A percentile compares a stretch with the other conserved stretches of the same genome.
Conservation (phyloP, 495 filamentous ascomycete genomes). For the Thozetella sp. region DNA sequence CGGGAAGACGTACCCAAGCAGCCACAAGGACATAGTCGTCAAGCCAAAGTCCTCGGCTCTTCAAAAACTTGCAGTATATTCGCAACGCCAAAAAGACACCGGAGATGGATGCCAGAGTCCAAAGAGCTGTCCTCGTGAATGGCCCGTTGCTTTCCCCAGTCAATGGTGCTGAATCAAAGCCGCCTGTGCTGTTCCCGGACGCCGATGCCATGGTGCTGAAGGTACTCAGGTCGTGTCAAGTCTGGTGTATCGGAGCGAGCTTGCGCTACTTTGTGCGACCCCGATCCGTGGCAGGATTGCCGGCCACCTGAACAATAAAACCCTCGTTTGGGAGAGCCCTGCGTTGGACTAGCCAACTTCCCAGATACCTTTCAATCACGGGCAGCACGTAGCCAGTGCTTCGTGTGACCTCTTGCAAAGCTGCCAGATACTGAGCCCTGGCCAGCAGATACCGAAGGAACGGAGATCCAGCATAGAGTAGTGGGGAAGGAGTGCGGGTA, state of each 20-base stretch:
- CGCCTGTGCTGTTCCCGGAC: background rate
- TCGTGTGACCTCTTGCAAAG: no score
- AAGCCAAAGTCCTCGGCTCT: constrained; percentile 25
- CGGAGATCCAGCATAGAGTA: background rate
- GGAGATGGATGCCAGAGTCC: constrained; percentile 17
- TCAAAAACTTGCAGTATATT: constrained; percentile 28
- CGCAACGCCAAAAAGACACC: constrained; percentile 25
- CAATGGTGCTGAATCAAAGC: background rate
- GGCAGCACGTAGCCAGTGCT: no score
- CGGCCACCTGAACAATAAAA: background rate
- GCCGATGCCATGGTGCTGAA: background rate
- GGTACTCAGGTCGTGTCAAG: no score
- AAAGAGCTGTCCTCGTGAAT: constrained; percentile 8
- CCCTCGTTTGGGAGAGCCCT: no score
- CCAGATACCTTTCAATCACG: no score
- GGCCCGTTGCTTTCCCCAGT: constrained; percentile 9
- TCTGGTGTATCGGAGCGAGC: no score
- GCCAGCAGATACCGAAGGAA: background rate
- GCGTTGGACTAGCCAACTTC: no score
- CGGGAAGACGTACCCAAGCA: constrained; percentile 19
- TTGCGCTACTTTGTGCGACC: no score
- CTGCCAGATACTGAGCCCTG: background rate
- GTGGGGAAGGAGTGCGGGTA: background rate
- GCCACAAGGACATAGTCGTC: constrained; percentile 25
- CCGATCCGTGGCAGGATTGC: background rate